Base-by-base conservation (phyloP, 1,284 basidiomycete species). In the Ustilago nuda region DNA sequence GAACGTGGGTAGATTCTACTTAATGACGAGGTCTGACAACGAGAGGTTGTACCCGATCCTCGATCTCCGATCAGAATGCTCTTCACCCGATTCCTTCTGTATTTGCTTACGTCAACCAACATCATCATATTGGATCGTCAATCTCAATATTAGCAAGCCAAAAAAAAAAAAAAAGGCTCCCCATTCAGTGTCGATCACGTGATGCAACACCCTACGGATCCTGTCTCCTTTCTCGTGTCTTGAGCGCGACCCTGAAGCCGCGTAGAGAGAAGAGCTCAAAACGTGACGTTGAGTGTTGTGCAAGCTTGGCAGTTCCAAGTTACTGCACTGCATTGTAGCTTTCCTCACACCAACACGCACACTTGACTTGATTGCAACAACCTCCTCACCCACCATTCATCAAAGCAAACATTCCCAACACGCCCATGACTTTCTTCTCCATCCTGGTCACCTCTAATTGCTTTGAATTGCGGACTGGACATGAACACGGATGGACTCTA, bases 271-370 rank as follows among this genome's bases (percentile, higher is more conserved):
- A 27, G 23, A 43, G 13, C 30, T 32, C 51, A 8, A 15, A 48
- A 36, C 13, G 51, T 53, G 51, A 35, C 48, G 11, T 50, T 50
- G 13, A 7, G 23, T 50, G 27, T 23, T 19, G 11, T 53, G 33
- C 11, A 9, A 56, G 55, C 35, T 56, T 37, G 33, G 36, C 15
- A 30, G 4, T 17, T 37, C 35, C 36, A 3, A 27, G 23, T 27
- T 27, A 27, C 23, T 27, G 23, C 3, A 27, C 23, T 27, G 23
- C 23, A 27, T 3, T 27, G 23, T 27, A 55, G 7, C 15, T 8
- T 37, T 37, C 19, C 23, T 43, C 23, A 12, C 37, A 45, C 55
- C 55, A 56, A 56, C 55, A 56, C 39, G 41, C 27, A 56, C 55
- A 33, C 37, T n/a, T n/a, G 17, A 6, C 8, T n/a, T 56, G 23